Evolutionary conservation across 257 asterid species (phyloP).

Genomic region (Dorcoceras hygrometricum): DNA sequence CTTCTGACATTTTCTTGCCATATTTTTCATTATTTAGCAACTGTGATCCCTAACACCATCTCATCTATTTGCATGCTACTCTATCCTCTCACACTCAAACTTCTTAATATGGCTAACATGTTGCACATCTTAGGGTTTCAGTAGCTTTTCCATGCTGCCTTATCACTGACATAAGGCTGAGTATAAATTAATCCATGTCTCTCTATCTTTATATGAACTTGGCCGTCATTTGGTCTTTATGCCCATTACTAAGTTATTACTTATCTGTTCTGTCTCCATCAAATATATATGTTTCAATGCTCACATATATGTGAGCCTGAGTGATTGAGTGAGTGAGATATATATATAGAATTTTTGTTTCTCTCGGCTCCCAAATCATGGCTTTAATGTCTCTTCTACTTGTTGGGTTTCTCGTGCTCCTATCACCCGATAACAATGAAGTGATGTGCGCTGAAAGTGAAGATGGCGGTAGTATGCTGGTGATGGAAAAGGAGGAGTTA

Average conservation of each 20-base stretch:
- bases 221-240: background rate
- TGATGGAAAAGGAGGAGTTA: slow-evolving; percentile 56
- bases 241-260: background rate
- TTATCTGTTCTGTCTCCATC: too few species aligned
- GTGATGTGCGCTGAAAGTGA: background rate
- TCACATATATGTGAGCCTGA: background rate
- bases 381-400: slow-evolving; percentile 26
- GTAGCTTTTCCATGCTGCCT: slow-evolving; percentile 35
- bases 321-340: background rate
- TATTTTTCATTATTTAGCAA: slow-evolving; percentile 10
- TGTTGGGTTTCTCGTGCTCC: slow-evolving; percentile 29
- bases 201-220: background rate
- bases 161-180: slow-evolving; percentile 34
- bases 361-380: slow-evolving; percentile 23
- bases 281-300: background rate
- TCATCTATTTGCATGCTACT: slow-evolving; percentile 30
- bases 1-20: slow-evolving; percentile 12
- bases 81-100: slow-evolving; percentile 26
- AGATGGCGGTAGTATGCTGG: background rate
- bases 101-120: slow-evolving; percentile 26
- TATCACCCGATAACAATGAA: slow-evolving; percentile 5
- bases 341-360: background rate
- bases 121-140: slow-evolving; percentile 26
- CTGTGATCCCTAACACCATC: slow-evolving; percentile 22
- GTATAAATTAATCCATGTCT: background rate